A percentile compares a stretch with the other conserved stretches of the same genome.
These are phyloP conservation scores for Claviceps arundinis DNA, from an alignment of 2,329 filamentous ascomycete genomes.

Conservation along the genomic window DNA sequence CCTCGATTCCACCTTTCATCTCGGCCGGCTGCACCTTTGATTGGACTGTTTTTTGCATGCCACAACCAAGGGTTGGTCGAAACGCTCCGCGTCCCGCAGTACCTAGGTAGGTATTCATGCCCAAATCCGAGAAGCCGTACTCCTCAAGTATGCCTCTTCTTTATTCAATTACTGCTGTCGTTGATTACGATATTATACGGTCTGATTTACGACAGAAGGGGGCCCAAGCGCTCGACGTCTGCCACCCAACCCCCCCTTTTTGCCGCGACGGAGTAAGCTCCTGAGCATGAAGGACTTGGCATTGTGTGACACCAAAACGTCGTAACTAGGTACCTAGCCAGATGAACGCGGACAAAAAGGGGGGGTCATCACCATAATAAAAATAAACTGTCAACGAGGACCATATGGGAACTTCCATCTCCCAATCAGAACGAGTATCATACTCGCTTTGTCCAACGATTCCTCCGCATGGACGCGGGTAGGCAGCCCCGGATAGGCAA, in stretches of 20 bases:
- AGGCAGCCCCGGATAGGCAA: no score
- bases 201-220: no score
- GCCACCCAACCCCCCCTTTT: neutral
- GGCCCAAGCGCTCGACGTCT: neutral
- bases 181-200: no score
- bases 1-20: neutral
- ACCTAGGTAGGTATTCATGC: neutral
- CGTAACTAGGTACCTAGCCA: neutral
- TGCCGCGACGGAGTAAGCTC: neutral
- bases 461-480: no score
- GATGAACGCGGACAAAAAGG: neutral
- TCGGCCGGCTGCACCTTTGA: slow-evolving; percentile 2
- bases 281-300: neutral
- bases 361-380: neutral
- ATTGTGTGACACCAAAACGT: neutral
- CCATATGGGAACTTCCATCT: no score
- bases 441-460: no score
- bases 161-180: no score
- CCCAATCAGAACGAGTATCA: no score
- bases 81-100: neutral
- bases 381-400: neutral
- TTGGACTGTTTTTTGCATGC: neutral
- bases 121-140: no score
- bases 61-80: neutral
- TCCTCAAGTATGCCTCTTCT: no score